Evolutionary conservation across 2,329 filamentous ascomycete genomes (phyloP).

Genomic region (Xylariaceae sp.): DNA sequence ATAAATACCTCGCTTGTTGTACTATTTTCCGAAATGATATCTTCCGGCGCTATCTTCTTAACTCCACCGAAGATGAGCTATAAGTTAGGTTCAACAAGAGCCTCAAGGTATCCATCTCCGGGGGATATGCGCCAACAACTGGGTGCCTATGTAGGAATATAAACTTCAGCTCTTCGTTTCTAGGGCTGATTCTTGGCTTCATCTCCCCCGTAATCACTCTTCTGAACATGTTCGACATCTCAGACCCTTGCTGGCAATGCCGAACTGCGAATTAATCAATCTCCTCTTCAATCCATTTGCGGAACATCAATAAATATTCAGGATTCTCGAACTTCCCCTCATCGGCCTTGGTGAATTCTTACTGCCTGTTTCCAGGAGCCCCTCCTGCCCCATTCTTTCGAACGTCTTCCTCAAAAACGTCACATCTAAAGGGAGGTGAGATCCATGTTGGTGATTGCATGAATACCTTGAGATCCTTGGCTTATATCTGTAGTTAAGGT

Average conservation of each 20-base stretch:
- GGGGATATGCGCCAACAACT: too few species aligned
- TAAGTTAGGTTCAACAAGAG: too few species aligned
- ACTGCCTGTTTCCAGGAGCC: neutral
- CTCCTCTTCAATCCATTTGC: slow-evolving; percentile 14
- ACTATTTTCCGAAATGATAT: too few species aligned
- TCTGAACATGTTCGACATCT: neutral
- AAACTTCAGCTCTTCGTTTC: too few species aligned
- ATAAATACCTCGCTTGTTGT: too few species aligned
- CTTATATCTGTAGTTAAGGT: slow-evolving; percentile 49
- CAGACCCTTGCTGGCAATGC: neutral
- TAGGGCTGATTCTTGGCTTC: slow-evolving; percentile 25
- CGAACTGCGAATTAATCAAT: neutral
- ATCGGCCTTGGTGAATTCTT: neutral
- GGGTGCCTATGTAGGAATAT: too few species aligned
- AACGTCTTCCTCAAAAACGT: slow-evolving; percentile 37
- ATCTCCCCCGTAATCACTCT: slow-evolving; percentile 20
- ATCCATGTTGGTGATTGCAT: slow-evolving; percentile 36
- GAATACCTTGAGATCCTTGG: slow-evolving; percentile 34
- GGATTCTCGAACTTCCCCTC: slow-evolving; percentile 1
- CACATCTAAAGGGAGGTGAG: slow-evolving; percentile 34
- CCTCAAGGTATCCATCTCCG: too few species aligned
- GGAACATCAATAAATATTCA: neutral
- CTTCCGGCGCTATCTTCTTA: too few species aligned
- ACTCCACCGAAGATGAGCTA: too few species aligned
- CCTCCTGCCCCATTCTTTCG: slow-evolving; percentile 24